Base-by-base conservation (phyloP, 1,139 yeast genomes). In the Schizosaccharomyces versatilis region DNA sequence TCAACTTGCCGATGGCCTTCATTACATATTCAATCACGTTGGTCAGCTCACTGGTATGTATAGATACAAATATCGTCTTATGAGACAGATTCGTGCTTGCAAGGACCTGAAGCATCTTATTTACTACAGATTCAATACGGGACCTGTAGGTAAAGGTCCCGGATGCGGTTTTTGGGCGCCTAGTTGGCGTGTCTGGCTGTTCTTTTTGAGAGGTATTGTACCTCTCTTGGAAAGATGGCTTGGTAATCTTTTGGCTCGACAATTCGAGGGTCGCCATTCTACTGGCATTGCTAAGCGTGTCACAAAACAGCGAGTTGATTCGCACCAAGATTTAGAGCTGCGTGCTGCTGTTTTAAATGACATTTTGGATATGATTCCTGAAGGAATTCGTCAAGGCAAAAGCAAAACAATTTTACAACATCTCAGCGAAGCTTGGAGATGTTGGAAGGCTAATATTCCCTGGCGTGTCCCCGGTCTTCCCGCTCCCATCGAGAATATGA, bases 141-240 rank as follows among this genome's bases (percentile, higher is more conserved):
- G 74, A 76, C 44, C 83, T 24, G 59, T 93, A 47, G 97, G 97
- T 0, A 90, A 90, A 65, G 99, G 99, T 1, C 98, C 98, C 0
- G 99, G 99, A 0, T 84, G 94, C 70, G 99, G 99, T 1, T 84
- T 90, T 66, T 93, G 99, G 99, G 98, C 90, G 64, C 98, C 98
- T 0, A 84, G 95, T 1, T 90, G 98, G 98, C 73, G 96, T 61
- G 93, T 88, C 1, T 93, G 98, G 99, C 71, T 93, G 2, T 84
- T 80, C 57, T 90, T 90, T 66, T 69, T 90, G 69, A 73, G 98
- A 62, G 99, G 99, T 14, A 81, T 81, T n/a, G 81, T 86, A 39
- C 98, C 99, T 0, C 68, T 90, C 52, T 70, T 93, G 15, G 98
- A 93, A 66, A 72, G 96, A 66, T 93, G 98, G 98, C 70, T 93